Conservation (phyloP, 441 rosid genomes). For the Adansonia grandidieri region DNA sequence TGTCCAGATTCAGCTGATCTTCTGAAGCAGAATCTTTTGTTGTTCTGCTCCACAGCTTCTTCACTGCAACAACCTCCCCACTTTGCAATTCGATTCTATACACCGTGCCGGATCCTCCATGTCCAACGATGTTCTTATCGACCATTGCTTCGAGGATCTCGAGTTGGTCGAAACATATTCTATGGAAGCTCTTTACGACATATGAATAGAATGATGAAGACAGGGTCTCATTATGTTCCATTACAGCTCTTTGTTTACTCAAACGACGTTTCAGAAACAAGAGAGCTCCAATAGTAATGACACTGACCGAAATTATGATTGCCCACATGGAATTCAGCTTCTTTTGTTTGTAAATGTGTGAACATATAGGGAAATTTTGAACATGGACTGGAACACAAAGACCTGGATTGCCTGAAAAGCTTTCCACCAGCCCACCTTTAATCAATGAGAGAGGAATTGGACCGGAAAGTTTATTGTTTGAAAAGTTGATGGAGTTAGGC, state of each 20-base stretch:
- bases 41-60: conserved; percentile 71
- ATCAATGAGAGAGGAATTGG: conserved; percentile 76
- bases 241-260: conserved; percentile 50
- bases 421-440: conserved; percentile 70
- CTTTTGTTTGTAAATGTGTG: conserved; percentile 47
- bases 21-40: conserved; percentile 59
- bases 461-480: conserved; percentile 84
- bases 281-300: conserved; percentile 59
- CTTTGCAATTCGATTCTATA: conserved; percentile 65
- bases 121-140: conserved; percentile 85
- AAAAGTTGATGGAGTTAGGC: conserved; percentile 80
- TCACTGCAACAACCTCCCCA: conserved; percentile 85
- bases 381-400: conserved; percentile 68
- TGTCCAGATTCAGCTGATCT: conserved; percentile 53
- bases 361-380: conserved; percentile 61
- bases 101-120: conserved; percentile 88
- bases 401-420: conserved; percentile 83
- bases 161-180: conserved; percentile 64
- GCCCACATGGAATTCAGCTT: conserved; percentile 66
- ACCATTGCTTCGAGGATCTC: conserved; percentile 77
- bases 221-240: conserved; percentile 67
- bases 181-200: conserved; percentile 83
- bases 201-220: conserved; percentile 74
- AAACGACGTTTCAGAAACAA: conserved; percentile 60
- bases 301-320: conserved; percentile 49